phyloP scores from a whole-genome alignment of 352 stramenopile species.

The Aphanomyces cochlioides region DNA sequence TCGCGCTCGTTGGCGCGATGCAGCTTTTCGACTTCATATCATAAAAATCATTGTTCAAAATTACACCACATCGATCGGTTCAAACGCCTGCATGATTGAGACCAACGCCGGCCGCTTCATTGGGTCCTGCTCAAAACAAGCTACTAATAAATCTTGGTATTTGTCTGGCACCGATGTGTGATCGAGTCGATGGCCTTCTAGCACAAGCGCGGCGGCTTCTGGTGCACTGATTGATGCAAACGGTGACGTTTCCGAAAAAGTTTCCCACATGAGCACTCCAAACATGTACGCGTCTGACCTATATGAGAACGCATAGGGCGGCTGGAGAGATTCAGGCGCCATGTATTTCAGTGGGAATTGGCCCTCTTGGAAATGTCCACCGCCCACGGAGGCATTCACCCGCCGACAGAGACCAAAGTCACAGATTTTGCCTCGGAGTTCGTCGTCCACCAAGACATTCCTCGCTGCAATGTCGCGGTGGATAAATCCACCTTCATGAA shows the following conservation, averaged over 20 bases:
- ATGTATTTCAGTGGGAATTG: constrained; percentile 78
- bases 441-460: constrained; percentile 68
- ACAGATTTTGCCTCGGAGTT: constrained; percentile 60
- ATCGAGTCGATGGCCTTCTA: constrained; percentile 55
- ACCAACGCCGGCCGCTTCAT: constrained; percentile 61
- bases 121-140: constrained; percentile 64
- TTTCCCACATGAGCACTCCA: constrained; percentile 78
- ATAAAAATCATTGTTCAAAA: neutral
- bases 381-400: constrained; percentile 42
- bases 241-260: constrained; percentile 47
- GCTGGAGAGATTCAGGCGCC: constrained; percentile 68
- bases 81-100: constrained; percentile 52
- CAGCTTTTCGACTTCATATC: no score
- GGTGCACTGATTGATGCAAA: constrained; percentile 53
- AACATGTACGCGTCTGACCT: constrained; percentile 79
- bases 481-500: constrained; percentile 80
- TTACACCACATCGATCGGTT: constrained; percentile 30
- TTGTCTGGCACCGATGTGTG: constrained; percentile 49
- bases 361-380: constrained; percentile 45
- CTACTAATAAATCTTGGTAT: constrained; percentile 56
- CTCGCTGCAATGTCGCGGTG: constrained; percentile 71
- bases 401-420: constrained; percentile 73
- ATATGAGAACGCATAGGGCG: constrained; percentile 66
- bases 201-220: constrained; percentile 60
- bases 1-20: no score